Percentiles rank a stretch among this genome's conserved stretches.
These are phyloP conservation scores for Fusarium sarcochroum DNA, from an alignment of 2,329 filamentous ascomycete species.

Conservation along the genomic window DNA sequence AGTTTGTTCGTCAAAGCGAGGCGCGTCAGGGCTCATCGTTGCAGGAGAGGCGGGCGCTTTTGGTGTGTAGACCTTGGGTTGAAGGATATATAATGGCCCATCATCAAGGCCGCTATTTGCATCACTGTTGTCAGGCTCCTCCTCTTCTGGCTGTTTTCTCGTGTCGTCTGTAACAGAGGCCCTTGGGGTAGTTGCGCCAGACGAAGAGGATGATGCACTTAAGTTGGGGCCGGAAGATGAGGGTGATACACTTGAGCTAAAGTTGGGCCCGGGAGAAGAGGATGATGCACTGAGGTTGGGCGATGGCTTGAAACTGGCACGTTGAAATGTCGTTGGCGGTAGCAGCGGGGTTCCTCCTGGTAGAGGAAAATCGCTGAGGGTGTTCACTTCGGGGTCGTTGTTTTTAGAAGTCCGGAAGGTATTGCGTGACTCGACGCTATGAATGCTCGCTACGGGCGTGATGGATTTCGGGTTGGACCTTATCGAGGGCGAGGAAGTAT, in stretches of 20 bases:
- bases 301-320: conserved; percentile 29
- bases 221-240: conserved; percentile 32
- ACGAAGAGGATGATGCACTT: conserved; percentile 15
- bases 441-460: conserved; percentile 40
- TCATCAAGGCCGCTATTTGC: conserved; percentile 47
- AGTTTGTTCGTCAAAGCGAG: conserved; percentile 21
- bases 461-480: conserved; percentile 28
- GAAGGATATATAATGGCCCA: conserved; percentile 65
- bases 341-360: conserved; percentile 46
- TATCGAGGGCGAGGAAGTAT: conserved; percentile 20
- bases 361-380: conserved; percentile 48
- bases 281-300: conserved; percentile 28
- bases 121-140: conserved; percentile 31
- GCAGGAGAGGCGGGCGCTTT: conserved; percentile 65
- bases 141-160: conserved; percentile 14
- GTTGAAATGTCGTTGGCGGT: conserved; percentile 42
- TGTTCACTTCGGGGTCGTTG: conserved; percentile 41
- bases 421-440: conserved; percentile 31
- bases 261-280: conserved; percentile 22
- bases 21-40: conserved; percentile 48
- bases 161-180: conserved; percentile 21
- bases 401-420: conserved; percentile 23
- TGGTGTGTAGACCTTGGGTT: conserved; percentile 71
- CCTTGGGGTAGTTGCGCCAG: conserved; percentile 25
- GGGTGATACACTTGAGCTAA: conserved; percentile 26